Evolutionary conservation across 2,329 filamentous ascomycete genomes (phyloP).

Genomic region (Seiridium cupressi): DNA sequence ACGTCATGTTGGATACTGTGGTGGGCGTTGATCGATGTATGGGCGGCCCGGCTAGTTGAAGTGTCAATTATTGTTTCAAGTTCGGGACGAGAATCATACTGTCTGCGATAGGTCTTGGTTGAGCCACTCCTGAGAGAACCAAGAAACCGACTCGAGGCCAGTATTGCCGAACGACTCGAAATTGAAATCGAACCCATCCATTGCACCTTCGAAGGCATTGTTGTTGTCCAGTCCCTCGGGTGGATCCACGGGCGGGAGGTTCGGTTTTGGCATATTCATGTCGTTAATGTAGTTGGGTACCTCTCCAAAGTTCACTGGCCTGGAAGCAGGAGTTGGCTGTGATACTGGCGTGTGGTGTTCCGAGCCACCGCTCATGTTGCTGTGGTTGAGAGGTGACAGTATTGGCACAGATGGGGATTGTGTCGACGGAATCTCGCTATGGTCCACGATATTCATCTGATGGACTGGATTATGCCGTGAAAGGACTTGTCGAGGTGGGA

Average conservation of each 20-base stretch:
- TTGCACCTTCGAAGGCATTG: slow-evolving; percentile 48
- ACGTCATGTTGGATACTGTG: background rate
- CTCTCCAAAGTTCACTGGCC: slow-evolving; percentile 20
- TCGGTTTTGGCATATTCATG: slow-evolving; percentile 24
- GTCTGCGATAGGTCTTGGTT: slow-evolving; percentile 25
- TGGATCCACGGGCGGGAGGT: slow-evolving; percentile 27
- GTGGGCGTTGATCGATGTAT: background rate
- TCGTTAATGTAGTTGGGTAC: slow-evolving; percentile 18
- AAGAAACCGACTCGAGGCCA: slow-evolving; percentile 27
- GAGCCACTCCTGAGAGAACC: slow-evolving; percentile 31
- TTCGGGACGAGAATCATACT: slow-evolving; percentile 16
- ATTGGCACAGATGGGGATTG: slow-evolving; percentile 25
- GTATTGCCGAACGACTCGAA: slow-evolving; percentile 41
- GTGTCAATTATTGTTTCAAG: background rate
- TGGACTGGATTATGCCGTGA: slow-evolving; percentile 23
- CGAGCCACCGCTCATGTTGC: background rate
- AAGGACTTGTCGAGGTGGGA: slow-evolving; percentile 22
- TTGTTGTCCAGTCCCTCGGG: slow-evolving; percentile 43
- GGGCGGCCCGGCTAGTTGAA: background rate
- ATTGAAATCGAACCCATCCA: slow-evolving; percentile 45
- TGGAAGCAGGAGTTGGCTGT: slow-evolving; percentile 15
- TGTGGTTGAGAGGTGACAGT: slow-evolving; percentile 17
- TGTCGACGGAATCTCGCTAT: slow-evolving; percentile 24
- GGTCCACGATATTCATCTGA: slow-evolving; percentile 29
- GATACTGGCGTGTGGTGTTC: slow-evolving; percentile 12